Evolutionary conservation across 176 grass and related monocot species (phyloP), one percentile per base, ranked within the genome.

Genomic region (Thinopyrum elongatum): DNA sequence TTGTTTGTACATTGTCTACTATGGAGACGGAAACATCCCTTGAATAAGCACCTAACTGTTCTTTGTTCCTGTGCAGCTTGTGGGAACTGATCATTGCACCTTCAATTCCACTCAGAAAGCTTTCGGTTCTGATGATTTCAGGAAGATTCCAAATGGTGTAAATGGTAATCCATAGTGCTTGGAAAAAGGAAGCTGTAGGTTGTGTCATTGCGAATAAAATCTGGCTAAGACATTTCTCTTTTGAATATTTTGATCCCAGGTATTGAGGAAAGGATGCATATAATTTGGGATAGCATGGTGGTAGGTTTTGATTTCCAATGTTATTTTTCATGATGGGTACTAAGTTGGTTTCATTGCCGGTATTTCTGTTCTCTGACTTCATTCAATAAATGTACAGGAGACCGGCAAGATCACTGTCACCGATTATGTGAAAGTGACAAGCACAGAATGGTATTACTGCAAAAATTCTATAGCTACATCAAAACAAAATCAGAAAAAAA

Each of bases 31-130:
- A 85, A 80, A 29, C 15, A n/a, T 31, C 0, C 41, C 23, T 78
- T 76, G 49, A 8, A 42, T 80, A 80, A 86, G 6, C 42, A 83
- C 73, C 44, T 75, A 76, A 83, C 21, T 70, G 26, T 13, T 41
- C 6, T 74, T 84, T 78, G 74, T 69, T 74, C 80, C 3, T 74
- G n/a, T 89, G 77, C 88, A 98, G 97, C 94, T 98, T 91, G 97
- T 98, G 29, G 94, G 93, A 82, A 98, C 97, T 77, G 97, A 98
- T 87, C 97, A 98, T 72, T 95, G 94, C 86, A 82, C 90, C 68
- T 98, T 98, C 88, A 95, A 95, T 90, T 91, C 92, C 39, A 98
- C 94, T 53, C 94, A 98, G 62, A 98, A 98, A 96, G 90, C 97
- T 90, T 92, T 94, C 28, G 94, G 97, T 55, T 82, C 65, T 53